Base-by-base conservation (phyloP, 1,284 basidiomycete species). In the Sutorius eximius region DNA sequence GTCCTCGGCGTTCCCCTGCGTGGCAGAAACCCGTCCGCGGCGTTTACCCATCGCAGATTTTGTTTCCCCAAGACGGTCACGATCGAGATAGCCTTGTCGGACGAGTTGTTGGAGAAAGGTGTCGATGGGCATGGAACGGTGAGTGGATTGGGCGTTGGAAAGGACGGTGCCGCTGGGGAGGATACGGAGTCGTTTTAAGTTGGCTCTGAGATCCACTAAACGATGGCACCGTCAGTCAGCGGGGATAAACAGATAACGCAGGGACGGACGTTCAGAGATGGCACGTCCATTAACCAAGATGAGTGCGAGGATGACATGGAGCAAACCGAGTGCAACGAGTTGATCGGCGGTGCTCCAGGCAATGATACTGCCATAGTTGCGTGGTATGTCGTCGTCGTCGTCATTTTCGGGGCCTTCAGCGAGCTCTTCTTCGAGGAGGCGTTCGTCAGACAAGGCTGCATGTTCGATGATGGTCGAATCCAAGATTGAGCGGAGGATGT, bases 51-150 rank as follows among this genome's bases (percentile, higher is more conserved):
- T 73, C 9, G 68, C 69, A 1, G 63, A 61, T 54, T 72, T 75
- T 50, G 67, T 67, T 3, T 79, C 79, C 5, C 84, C 86, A 15
- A 79, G 67, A 43, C 74, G 74, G 12, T 73, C 65, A 1, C 80
- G 77, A 59, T 91, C 89, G 34, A 92, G 75, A 67, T 85, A 91
- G 12, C 82, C 82, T 60, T 89, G 86, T 5, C 80, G 80, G 13
- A 81, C 68, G 41, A 91, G 78, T 0, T 73, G 72, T 2, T 73
- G 66, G 20, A 92, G 81, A 66, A 80, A 85, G 1, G 72, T 62
- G 49, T 91, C 86, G 34, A 89, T 67, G 5, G 78, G 68, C 24
- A 82, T 67, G 2, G 73, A 65, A 11, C 76, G 77, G 34, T 78
- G 73, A 0, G 80, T 80, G 0, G 82, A 72, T 18, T 80, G 77